Base-by-base conservation (phyloP, 768 basidiomycete genomes). In the Leccinum incarnatum region DNA sequence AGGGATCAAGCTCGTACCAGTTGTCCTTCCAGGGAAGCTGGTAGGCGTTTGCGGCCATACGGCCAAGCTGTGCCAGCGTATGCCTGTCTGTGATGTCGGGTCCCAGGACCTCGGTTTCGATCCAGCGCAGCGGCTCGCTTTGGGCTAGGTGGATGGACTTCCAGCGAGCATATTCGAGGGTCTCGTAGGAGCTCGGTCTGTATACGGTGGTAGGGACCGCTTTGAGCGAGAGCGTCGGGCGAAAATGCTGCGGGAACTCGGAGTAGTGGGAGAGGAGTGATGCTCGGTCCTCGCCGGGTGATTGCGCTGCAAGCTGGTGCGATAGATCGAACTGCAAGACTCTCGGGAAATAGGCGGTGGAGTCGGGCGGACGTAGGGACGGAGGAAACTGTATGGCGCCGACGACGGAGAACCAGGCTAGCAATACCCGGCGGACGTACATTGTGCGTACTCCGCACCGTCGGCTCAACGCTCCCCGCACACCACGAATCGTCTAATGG, bases 21-120 rank as follows among this genome's bases (percentile, higher is more conserved):
- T 85, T 86, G 52, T 77, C 79, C 65, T 78, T 74, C 6, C 85
- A 83, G 15, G 90, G 88, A 30, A 84, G 70, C 11, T 87, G 83
- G 74, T 98, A 98, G 2, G 96, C 95, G 69, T 98, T 92, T 36
- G 86, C 91, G 10, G 87, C 79, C 88, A 98, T 95, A 58, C 91
- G 77, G 8, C 90, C 95, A 29, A 98, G 80, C 69, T 93, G 87
- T 2, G 81, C 78, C 6, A 98, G 75, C 0, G 95, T 97, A 65
- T 89, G 87, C 54, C 80, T 75, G 69, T 96, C 91, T 58, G 82
- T 80, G 15, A 94, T 72, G 68, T 97, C 89, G 0, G 96, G 96
- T 4, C 79, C 92, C 4, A 81, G 76, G 11, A 92, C 77, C 46
- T 85, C 77, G 3, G 83, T 70, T 51, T 79, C 77, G 34, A 89